Evolutionary conservation across 257 asterid species (phyloP).

Genomic region (Ilex asprella): DNA sequence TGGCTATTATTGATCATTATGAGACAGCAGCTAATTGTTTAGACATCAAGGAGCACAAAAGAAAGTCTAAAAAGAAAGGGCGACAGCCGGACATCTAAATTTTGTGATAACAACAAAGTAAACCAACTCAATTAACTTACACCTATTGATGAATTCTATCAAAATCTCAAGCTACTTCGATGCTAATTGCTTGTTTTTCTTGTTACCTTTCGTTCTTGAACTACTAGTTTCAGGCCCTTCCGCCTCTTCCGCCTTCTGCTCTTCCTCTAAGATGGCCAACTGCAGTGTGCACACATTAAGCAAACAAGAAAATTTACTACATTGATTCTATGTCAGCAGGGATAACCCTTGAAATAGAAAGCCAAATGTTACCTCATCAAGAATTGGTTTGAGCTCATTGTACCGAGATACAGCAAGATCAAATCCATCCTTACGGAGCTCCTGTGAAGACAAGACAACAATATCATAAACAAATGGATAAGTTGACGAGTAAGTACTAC

Average conservation of each 20-base stretch:
- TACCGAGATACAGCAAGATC: constrained; percentile 88
- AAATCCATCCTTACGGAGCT: constrained; percentile 95
- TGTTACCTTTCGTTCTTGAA: constrained; percentile 59
- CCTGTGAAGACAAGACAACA: constrained; percentile 31
- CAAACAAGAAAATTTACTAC: not conserved
- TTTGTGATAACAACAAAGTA: no score
- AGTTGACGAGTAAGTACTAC: not conserved
- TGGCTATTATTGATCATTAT: no score
- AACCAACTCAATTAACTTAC: no score
- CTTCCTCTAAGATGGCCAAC: constrained; percentile 91
- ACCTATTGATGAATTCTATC: no score
- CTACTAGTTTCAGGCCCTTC: constrained; percentile 58
- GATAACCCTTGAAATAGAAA: not conserved
- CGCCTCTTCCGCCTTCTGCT: constrained; percentile 88
- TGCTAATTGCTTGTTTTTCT: constrained; percentile 44
- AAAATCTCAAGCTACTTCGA: constrained; percentile 27
- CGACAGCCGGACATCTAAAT: no score
- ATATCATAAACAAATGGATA: not conserved
- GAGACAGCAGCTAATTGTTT: no score
- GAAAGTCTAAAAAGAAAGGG: no score
- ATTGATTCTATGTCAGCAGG: not conserved
- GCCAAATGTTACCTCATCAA: constrained; percentile 69
- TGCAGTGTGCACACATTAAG: constrained; percentile 16
- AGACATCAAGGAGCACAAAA: no score
- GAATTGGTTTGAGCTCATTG: constrained; percentile 93